Evolutionary conservation across 768 basidiomycete species (phyloP), one percentile per base, ranked within the genome.

Genomic region (Scleroderma bovista): DNA sequence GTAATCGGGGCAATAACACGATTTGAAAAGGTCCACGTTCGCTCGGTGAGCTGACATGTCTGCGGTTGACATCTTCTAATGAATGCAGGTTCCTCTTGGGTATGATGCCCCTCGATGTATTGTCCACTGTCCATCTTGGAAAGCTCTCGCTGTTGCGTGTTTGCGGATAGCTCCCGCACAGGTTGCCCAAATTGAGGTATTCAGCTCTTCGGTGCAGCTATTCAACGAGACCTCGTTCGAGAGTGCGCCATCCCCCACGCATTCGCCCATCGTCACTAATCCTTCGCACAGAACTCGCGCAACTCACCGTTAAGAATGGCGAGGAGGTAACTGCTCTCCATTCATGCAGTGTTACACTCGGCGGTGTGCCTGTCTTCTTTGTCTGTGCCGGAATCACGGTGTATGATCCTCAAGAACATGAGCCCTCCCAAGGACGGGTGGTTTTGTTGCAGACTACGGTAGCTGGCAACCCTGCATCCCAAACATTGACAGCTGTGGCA

Each of bases 11-110:
- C 70, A 6, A 75, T 91, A 12, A 69, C 72, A 29, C 77, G 85
- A 51, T 70, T 91, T 11, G 80, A 88, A 54, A 88, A 88, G 64
- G 74, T 93, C 64, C 87, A 94, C 57, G 81, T 94, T 41, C 81
- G 83, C 49, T 79, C 88, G 32, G 90, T 90, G 63, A 54, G 78
- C 53, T 29, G 12, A 12, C 23, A 4, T 32, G 33, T 36, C 22
- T 36, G 41, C 24, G 7, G 12, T 45, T 3, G 23, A 19, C 40
- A 11, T 34, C 41, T 43, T 48, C 45, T 44, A 39, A 51, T 32
- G 19, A 22, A 26, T 29, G 15, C 57, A 92, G 90, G 70, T 90
- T 24, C 74, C 80, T 22, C 69, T 93, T 10, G 91, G 89, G 3
- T 69, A 78, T 23, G 81, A 89, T 49, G 80, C 79, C 58, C 93